Evolutionary conservation across 2,329 filamentous ascomycete genomes (phyloP), one percentile per base, ranked within the genome.

Genomic region (Ceratocystis variospora): DNA sequence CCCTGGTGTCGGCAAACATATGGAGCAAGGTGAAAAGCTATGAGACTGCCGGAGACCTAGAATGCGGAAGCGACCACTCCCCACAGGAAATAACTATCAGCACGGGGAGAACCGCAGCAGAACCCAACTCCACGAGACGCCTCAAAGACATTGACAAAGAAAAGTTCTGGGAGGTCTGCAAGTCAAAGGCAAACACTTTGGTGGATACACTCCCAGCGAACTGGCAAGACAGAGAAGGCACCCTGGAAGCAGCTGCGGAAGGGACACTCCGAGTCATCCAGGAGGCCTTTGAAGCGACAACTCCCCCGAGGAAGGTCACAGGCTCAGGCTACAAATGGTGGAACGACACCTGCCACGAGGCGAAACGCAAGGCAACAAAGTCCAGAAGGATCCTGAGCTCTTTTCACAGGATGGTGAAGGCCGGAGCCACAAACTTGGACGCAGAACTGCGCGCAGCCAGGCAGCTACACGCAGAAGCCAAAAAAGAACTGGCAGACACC

Each of bases 21-120:
- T 31, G 37, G 41, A 10, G n/a, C 19, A 46, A 44, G 5, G 62
- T 63, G 8, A 5, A 12, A 12, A 2, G 31, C 3, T 63, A 48
- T 8, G 6, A 46, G 4, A 12, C 1, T 2, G 25, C 37, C 62
- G 25, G 62, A 5, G 44, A 48, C 12, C 44, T 63, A n/a, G 62
- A 63, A 50, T 63, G 44, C 45, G 62, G 62, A n/a, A 63, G 62
- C 44, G 62, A 63, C 62, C 62, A 63, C 62, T 63, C 41, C 19
- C 62, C 44, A 31, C 62, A 63, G 44, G 31, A 33, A 7, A 7
- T 33, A 1, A 33, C 31, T 1, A 7, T 33, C 5, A 50, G n/a
- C 10, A 17, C 25, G 22, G 25, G 3, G 17, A 4, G 2, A 0
- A 19, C 37, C 12, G 25, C 25, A 10, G 15, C 4, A 7, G 45